Percentiles rank a stretch among this genome's conserved stretches.
Conservation (phyloP, 208 protist genomes). For the Trypanosoma theileri region DNA sequence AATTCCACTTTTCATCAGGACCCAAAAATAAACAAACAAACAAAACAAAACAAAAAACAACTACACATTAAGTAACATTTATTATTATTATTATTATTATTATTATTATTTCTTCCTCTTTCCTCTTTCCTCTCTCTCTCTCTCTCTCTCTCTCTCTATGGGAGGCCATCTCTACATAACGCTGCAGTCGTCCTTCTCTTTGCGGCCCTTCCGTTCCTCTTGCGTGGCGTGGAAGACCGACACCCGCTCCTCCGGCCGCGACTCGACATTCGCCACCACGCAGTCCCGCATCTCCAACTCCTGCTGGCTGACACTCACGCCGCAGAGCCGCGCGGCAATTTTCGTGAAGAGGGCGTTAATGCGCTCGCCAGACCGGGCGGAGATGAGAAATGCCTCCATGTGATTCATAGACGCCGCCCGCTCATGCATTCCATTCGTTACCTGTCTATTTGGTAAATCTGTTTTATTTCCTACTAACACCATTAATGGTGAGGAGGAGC, state of each 20-base stretch:
- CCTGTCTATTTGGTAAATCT: slow-evolving; percentile 87
- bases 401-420: slow-evolving; percentile 44
- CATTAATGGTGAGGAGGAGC: slow-evolving; percentile 56
- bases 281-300: slow-evolving; percentile 73
- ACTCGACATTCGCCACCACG: slow-evolving; percentile 50
- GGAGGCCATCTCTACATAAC: slow-evolving; percentile 34
- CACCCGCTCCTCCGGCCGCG: slow-evolving; percentile 19
- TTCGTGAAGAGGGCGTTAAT: slow-evolving; percentile 80
- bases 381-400: slow-evolving; percentile 71
- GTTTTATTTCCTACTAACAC: slow-evolving; percentile 91
- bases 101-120: too few species aligned
- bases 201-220: slow-evolving; percentile 11
- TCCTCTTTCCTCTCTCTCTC: too few species aligned
- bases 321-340: slow-evolving; percentile 86
- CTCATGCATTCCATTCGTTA: slow-evolving; percentile 71
- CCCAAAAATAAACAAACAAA: too few species aligned
- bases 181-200: slow-evolving; percentile 40
- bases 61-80: too few species aligned
- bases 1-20: too few species aligned
- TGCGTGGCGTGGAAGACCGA: slow-evolving; percentile 19
- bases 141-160: neutral
- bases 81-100: too few species aligned
- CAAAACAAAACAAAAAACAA: too few species aligned
- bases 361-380: slow-evolving; percentile 91
- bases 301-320: slow-evolving; percentile 62